Evolutionary conservation across 2,329 filamentous ascomycete species (phyloP).

Genomic region (Xylariaceae sp.): DNA sequence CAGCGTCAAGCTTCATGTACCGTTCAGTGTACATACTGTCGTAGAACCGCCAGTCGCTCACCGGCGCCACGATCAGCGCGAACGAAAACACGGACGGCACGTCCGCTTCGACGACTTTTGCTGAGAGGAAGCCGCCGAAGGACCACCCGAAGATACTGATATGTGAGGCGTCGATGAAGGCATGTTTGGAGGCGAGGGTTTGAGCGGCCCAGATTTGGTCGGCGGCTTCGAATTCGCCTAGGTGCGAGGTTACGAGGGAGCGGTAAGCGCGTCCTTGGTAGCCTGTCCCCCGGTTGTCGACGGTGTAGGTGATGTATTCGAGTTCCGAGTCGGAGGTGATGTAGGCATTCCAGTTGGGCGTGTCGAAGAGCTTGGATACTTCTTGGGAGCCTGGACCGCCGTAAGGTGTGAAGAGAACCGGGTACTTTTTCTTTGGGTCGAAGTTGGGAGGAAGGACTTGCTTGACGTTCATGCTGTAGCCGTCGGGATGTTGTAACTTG

Average conservation of each 20-base stretch:
- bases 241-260: conserved; percentile 49
- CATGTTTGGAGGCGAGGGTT: conserved; percentile 44
- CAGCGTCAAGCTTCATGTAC: conserved; percentile 63
- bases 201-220: conserved; percentile 65
- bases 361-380: conserved; percentile 51
- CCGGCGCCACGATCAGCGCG: conserved; percentile 59
- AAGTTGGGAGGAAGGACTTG: conserved; percentile 62
- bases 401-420: conserved; percentile 62
- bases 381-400: conserved; percentile 61
- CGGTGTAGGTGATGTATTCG: conserved; percentile 60
- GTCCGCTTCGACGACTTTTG: conserved; percentile 60
- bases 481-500: conserved; percentile 56
- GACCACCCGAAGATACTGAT: conserved; percentile 67
- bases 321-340: conserved; percentile 63
- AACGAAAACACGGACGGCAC: conserved; percentile 54
- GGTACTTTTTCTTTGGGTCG: conserved; percentile 57
- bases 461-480: conserved; percentile 59
- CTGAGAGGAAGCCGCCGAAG: conserved; percentile 60
- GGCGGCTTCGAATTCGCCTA: conserved; percentile 58
- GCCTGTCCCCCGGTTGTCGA: conserved; percentile 64
- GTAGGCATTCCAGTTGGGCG: conserved; percentile 56
- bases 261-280: conserved; percentile 60
- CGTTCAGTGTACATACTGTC: conserved; percentile 67
- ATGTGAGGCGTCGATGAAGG: conserved; percentile 53
- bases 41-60: conserved; percentile 66